Base-by-base conservation (phyloP, 768 basidiomycete genomes). In the Plicaturopsis crispa region DNA sequence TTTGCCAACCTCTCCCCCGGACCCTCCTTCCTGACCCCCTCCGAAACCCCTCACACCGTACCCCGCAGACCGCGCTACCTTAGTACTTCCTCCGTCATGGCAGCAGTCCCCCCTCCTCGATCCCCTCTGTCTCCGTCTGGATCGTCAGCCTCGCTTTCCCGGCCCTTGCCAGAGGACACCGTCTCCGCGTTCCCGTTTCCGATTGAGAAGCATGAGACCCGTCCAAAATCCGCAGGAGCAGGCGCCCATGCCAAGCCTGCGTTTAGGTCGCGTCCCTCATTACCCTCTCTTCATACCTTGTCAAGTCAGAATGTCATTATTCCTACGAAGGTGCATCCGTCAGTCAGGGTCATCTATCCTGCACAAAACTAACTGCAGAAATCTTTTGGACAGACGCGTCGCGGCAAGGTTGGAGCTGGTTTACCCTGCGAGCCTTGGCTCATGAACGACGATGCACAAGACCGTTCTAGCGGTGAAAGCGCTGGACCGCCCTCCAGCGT, bases 371-470 rank as follows among this genome's bases (percentile, higher is more conserved):
- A 20, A 38, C 23, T 14, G 28, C n/a, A n/a, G n/a, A n/a, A n/a
- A 40, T 46, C 18, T 32, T 36, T 13, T 24, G 20, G 30, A 23
- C 21, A 69, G 67, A 51, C 60, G 35, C 61, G 62, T 31, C 67
- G 61, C 35, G 67, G 67, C 4, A 60, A 56, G 2, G 61, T 65
- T 6, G 67, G 67, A 12, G 68, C 67, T 31, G 62, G 55, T 14
- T 44, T 69, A 32, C 67, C 67, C 7, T 53, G 65, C 24, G 67
- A 69, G 26, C 67, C 67, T 18, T 69, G 67, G 67, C 41, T 62
- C 16, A 46, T 54, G 39, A 35, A 39, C 17, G 33, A 24, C 26
- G 18, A 38, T 13, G 52, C 49, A n/a, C 56, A 55, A 23, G 47
- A 59, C 18, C 47, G 61, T 44, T 57, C 56, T 5, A 28, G 10